A percentile compares a stretch with the other conserved stretches of the same genome.
Evolutionary conservation across 2,329 filamentous ascomycete species (phyloP).

Genomic region (Paracoccidioides lutzii): DNA sequence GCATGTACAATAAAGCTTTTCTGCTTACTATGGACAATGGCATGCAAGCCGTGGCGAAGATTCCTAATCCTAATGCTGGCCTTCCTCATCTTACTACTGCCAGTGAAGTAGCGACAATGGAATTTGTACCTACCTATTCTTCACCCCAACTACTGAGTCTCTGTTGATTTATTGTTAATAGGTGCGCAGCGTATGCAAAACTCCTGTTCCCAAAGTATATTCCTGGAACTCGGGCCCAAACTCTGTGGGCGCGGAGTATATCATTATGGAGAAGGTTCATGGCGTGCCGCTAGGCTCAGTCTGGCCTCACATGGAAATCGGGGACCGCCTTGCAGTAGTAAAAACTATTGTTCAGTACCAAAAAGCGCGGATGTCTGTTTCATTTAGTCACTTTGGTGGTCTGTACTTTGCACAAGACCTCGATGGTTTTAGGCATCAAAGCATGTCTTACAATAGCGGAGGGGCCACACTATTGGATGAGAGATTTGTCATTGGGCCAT

Average conservation of each 20-base stretch:
- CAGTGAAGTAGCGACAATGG: background rate
- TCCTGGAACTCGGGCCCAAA: slow-evolving; percentile 23
- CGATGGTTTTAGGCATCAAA: background rate
- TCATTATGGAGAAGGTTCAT: slow-evolving; percentile 16
- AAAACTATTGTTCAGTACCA: slow-evolving; percentile 19
- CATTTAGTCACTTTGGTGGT: slow-evolving; percentile 17
- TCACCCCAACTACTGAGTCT: background rate
- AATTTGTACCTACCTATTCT: background rate
- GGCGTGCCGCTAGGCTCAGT: slow-evolving; percentile 19
- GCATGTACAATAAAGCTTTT: slow-evolving; percentile 21
- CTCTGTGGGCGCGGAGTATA: slow-evolving; percentile 22
- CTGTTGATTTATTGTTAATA: slow-evolving; percentile 8
- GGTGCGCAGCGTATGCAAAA: slow-evolving; percentile 19
- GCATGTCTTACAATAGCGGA: background rate
- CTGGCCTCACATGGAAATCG: slow-evolving; percentile 21
- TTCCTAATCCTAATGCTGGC: slow-evolving; percentile 10
- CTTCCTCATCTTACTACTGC: slow-evolving; percentile 14
- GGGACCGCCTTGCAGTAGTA: slow-evolving; percentile 15
- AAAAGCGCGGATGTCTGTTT: slow-evolving; percentile 19
- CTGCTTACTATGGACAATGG: slow-evolving; percentile 14
- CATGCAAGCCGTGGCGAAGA: slow-evolving; percentile 8
- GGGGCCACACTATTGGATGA: slow-evolving; percentile 8
- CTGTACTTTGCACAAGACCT: slow-evolving; percentile 14
- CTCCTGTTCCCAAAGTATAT: slow-evolving; percentile 21
- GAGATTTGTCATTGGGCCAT: slow-evolving; percentile 26